phyloP scores from a whole-genome alignment of 2,329 filamentous ascomycete species.

The Mollisia scopiformis region DNA sequence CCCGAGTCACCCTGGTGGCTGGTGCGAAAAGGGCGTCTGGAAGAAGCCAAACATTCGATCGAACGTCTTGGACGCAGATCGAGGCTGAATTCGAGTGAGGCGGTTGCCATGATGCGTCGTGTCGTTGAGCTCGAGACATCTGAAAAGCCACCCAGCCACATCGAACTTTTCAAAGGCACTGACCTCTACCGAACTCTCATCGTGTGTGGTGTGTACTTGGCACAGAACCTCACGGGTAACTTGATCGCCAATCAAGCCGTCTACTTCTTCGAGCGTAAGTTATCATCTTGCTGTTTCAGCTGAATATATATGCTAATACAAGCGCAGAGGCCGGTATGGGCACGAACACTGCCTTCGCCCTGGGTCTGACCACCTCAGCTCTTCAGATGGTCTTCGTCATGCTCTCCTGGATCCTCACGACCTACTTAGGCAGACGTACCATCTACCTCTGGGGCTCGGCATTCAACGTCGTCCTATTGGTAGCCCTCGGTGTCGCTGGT shows the following conservation, averaged over 20 bases:
- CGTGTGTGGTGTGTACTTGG: slow-evolving; percentile 57
- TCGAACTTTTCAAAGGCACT: slow-evolving; percentile 58
- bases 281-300: not conserved
- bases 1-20: slow-evolving; percentile 52
- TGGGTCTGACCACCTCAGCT: slow-evolving; percentile 66
- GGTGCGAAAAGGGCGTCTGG: slow-evolving; percentile 45
- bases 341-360: slow-evolving; percentile 57
- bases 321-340: slow-evolving; percentile 61
- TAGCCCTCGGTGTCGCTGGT: slow-evolving; percentile 62
- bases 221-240: slow-evolving; percentile 63
- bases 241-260: slow-evolving; percentile 57
- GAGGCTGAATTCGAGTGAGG: slow-evolving; percentile 35
- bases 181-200: slow-evolving; percentile 59
- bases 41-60: slow-evolving; percentile 47
- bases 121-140: slow-evolving; percentile 56
- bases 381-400: slow-evolving; percentile 66
- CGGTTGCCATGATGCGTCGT: slow-evolving; percentile 63
- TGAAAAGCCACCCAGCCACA: slow-evolving; percentile 46
- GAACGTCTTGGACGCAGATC: slow-evolving; percentile 50
- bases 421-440: slow-evolving; percentile 63
- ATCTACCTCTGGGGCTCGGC: slow-evolving; percentile 65
- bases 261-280: slow-evolving; percentile 33
- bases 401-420: slow-evolving; percentile 68
- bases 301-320: slow-evolving; percentile 27
- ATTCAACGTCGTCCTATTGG: slow-evolving; percentile 55